Evolutionary conservation across 345 rosid genomes (phyloP), one percentile per base, ranked within the genome.

Genomic region (Cardamine occulta): DNA sequence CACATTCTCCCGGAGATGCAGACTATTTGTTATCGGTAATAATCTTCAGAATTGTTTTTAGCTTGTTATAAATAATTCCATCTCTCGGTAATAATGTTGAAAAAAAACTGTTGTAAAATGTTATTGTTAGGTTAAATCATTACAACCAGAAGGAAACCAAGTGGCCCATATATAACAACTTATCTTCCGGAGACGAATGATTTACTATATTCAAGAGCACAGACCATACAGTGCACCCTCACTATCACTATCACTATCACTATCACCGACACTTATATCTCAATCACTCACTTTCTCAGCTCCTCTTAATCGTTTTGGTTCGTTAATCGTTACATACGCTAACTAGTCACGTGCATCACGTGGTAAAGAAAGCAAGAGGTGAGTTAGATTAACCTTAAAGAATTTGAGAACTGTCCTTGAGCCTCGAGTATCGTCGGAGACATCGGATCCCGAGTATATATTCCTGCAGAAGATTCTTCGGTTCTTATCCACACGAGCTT

Each of bases 401-500:
- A 45, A 12, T 4, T 60, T 24, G 68, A 61, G 58, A 47, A 23
- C 34, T 29, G 57, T 74, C 18, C 57, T 74, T 9, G 54, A 63
- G 14, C 23, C 63, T 13, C 65, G 78, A 55, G 57, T 18, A 57
- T 39, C 66, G 66, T 39, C 17, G 62, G 39, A 15, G 39, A 37
- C 54, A 73, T 40, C 37, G 77, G 37, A 44, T 73, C 70, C 54
- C 6, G 6, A 42, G 52, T 61, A 19, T 49, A 55, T 67, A 66
- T 57, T 48, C 73, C 15, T 58, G 21, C 2, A 52, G 63, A 68
- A 68, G 79, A 28, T 74, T 74, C 78, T 66, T 32, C 18, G 19
- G 28, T 59, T 75, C 79, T 68, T 75, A 68, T 40, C 74, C 8
- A 55, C 68, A 67, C 63, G 62, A 68, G 45, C 9, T 59, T 59